Base-by-base conservation (phyloP, 139 green algal genomes). In the Chlorella sp. region DNA sequence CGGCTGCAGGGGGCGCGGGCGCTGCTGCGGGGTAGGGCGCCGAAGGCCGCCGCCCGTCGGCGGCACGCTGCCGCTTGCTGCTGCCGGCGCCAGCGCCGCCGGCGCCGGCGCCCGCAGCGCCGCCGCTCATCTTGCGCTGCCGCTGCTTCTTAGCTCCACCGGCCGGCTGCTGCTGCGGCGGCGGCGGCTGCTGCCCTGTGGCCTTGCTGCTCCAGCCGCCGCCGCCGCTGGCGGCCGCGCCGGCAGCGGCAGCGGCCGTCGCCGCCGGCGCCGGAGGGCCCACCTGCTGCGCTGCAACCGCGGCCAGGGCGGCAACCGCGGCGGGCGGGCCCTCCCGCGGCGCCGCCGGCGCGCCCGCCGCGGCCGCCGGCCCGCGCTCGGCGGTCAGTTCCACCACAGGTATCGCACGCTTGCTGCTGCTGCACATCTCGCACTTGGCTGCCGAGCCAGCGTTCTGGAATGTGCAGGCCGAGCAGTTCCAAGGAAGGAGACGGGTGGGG, bases 391-490 rank as follows among this genome's bases (percentile, higher is more conserved):
- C 59, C 14, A 41, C 25, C 5, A 5, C 1, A n/a, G 69, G 3
- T 43, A 58, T 50, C 41, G 59, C 59, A 29, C 43, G 33, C 41
- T 76, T 68, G 12, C 42, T 58, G 21, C 21, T 36, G 27, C 9
- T 21, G 36, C 79, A 84, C 62, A 84, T 77, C 38, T 64, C 62
- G 59, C 79, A 84, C 53, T 73, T 67, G 23, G 36, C 40, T 15
- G 66, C 66, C 2, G 66, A 46, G 31, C n/a, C 5, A 53, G 38
- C 21, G 62, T 87, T 87, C 17, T 80, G 45, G 46, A 87, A 76
- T 14, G 82, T 87, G 77, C 83, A 87, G n/a, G 62, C 36, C 8
- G 56, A 40, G 66, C 83, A 87, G 31, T 48, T 41, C 83, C 83
- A 87, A 17, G 80, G 83, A 29, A 77, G 35, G 45, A 87, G 58